A percentile compares a stretch with the other conserved stretches of the same genome.
Conservation (phyloP, 148 eudicot genomes). For the Rheum nobile region DNA sequence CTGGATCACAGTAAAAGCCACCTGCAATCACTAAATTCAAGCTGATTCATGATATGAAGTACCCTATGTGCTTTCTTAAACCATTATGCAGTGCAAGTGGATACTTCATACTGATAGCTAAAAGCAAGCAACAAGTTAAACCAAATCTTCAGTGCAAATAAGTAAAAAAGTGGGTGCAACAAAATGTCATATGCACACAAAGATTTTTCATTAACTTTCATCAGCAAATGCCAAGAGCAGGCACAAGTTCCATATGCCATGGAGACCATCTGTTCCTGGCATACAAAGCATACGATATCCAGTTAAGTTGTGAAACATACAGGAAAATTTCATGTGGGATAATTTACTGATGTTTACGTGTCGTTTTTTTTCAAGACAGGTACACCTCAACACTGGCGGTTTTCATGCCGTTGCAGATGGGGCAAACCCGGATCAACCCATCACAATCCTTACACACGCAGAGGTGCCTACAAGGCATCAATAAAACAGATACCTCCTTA, state of each 20-base stretch:
- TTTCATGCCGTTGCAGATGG: conserved; percentile 52
- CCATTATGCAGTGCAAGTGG: neutral
- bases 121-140: neutral
- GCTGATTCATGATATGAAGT: neutral
- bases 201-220: neutral
- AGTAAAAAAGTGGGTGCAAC: neutral
- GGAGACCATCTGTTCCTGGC: neutral
- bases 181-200: neutral
- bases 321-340: neutral
- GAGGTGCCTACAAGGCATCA: conserved; percentile 78
- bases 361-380: conserved; percentile 29
- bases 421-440: conserved; percentile 37
- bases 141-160: neutral
- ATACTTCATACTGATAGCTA: too few species aligned
- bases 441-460: conserved; percentile 69
- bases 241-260: neutral
- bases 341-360: neutral
- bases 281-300: conserved; percentile 1
- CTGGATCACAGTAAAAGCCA: too few species aligned
- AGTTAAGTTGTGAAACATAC: neutral
- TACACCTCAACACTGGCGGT: conserved; percentile 61
- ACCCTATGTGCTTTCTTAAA: neutral
- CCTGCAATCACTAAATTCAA: too few species aligned
- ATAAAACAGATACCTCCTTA: conserved; percentile 43
- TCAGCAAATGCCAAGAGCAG: neutral